phyloP scores from a whole-genome alignment of 2,329 filamentous ascomycete genomes.

The Colletotrichum tropicicola region DNA sequence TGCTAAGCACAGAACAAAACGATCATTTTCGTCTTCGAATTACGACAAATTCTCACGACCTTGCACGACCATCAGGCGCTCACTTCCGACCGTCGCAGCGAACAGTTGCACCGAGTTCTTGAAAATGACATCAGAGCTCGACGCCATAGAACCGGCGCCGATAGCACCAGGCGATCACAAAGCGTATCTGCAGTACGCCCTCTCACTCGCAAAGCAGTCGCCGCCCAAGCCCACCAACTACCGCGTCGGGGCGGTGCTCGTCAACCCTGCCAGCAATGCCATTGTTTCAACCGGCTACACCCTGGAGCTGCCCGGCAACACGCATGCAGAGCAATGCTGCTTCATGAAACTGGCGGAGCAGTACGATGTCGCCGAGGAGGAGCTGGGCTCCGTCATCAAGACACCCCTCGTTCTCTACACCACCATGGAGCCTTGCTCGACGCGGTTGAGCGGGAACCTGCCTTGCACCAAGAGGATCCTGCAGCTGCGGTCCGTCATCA shows the following conservation, averaged over 20 bases:
- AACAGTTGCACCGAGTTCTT: not conserved
- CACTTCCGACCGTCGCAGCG: not conserved
- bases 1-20: too few relatives aligned
- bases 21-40: too few relatives aligned
- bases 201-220: slow-evolving; percentile 80
- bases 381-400: slow-evolving; percentile 60
- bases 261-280: slow-evolving; percentile 63
- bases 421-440: slow-evolving; percentile 87
- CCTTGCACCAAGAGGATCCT: slow-evolving; percentile 85
- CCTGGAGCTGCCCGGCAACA: slow-evolving; percentile 89
- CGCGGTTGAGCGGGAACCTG: slow-evolving; percentile 77
- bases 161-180: slow-evolving; percentile 52
- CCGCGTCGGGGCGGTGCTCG: slow-evolving; percentile 90
- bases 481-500: slow-evolving; percentile 67
- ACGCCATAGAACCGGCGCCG: slow-evolving; percentile 12
- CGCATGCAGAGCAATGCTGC: slow-evolving; percentile 95
- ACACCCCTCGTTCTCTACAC: slow-evolving; percentile 77
- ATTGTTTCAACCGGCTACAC: slow-evolving; percentile 88
- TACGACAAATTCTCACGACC: too few relatives aligned
- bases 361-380: slow-evolving; percentile 60
- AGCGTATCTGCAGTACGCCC: slow-evolving; percentile 72
- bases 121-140: slow-evolving; percentile 23
- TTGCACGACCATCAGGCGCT: too few relatives aligned
- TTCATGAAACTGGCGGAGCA: slow-evolving; percentile 74
- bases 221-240: slow-evolving; percentile 92